Evolutionary conservation across 2,329 filamentous ascomycete genomes (phyloP), one percentile per base, ranked within the genome.

Genomic region (Apiospora koreana): DNA sequence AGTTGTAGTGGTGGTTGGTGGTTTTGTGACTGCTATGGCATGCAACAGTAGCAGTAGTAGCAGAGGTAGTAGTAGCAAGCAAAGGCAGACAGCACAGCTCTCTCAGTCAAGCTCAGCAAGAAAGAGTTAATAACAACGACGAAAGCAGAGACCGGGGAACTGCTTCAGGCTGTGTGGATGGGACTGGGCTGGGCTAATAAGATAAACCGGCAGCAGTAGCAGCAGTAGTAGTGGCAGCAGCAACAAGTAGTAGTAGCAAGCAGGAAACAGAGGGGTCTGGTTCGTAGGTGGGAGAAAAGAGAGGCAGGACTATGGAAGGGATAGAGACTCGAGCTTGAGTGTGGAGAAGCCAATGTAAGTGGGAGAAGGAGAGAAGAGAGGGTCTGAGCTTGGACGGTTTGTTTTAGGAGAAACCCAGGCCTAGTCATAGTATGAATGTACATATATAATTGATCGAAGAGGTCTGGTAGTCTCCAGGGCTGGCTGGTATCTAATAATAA

Each of bases 211-310:
- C 54, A 62, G 54, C 54, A 62, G 54, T 28, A 58, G 50, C 25
- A 54, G 48, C 25, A 31, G 48, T 41, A 41, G 38, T 41, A 41
- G 38, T 41, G 14, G 38, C 14, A 9, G 38, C 14, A 41, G 38
- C 14, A 58, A 31, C 28, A 28, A 21, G 50, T 18, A 58, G 50
- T 25, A 62, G 50, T 25, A 62, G 50, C 48, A 58, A 31, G 25
- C 31, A 31, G 50, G 31, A 58, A 62, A 38, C 54, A 62, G 54
- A 67, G 65, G 65, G 65, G 65, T 67, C 35, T 38, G 54, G 54
- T 62, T 62, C 54, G 41, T 46, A 28, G 28, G 65, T 67, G 65
- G 65, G 65, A 67, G 65, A 67, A 46, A 67, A 67, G 65, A 67
- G 65, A 67, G 65, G 45, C 65, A 46, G 65, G 65, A 67, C 65